Percentiles rank a stretch among this genome's conserved stretches.
Conservation (phyloP, 1,284 basidiomycete species). For the Cryptococcus floricola region DNA sequence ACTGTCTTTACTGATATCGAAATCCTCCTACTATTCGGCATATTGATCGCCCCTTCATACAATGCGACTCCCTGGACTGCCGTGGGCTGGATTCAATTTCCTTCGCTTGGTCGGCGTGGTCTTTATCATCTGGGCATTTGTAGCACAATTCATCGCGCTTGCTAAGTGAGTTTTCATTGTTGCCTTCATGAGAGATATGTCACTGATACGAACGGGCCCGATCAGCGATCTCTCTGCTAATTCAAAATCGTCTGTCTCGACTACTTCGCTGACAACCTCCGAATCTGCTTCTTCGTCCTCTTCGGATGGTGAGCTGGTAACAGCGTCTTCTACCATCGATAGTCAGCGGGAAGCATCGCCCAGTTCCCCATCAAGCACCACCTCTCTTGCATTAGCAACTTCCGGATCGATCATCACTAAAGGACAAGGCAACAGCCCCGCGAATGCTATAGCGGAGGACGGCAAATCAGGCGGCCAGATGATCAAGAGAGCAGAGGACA, state of each 20-base stretch:
- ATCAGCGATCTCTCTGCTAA: neutral
- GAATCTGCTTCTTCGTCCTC: neutral
- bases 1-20: no score
- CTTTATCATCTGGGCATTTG: slow-evolving; percentile 26
- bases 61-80: slow-evolving; percentile 15
- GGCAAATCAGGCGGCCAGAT: neutral
- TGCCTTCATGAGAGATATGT: neutral
- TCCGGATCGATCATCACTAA: neutral
- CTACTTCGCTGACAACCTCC: neutral
- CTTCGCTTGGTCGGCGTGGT: slow-evolving; percentile 23
- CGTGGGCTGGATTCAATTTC: slow-evolving; percentile 29
- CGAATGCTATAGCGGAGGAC: neutral
- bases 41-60: neutral
- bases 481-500: neutral
- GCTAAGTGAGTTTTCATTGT: slow-evolving; percentile 20
- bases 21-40: no score
- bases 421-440: no score
- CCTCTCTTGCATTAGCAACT: neutral
- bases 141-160: slow-evolving; percentile 30
- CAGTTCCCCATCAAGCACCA: neutral
- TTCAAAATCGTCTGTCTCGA: neutral
- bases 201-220: neutral
- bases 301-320: neutral
- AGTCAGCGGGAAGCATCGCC: neutral
- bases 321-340: neutral